Conservation (phyloP, 2,329 filamentous ascomycete genomes). For the Daldinia sp. region DNA sequence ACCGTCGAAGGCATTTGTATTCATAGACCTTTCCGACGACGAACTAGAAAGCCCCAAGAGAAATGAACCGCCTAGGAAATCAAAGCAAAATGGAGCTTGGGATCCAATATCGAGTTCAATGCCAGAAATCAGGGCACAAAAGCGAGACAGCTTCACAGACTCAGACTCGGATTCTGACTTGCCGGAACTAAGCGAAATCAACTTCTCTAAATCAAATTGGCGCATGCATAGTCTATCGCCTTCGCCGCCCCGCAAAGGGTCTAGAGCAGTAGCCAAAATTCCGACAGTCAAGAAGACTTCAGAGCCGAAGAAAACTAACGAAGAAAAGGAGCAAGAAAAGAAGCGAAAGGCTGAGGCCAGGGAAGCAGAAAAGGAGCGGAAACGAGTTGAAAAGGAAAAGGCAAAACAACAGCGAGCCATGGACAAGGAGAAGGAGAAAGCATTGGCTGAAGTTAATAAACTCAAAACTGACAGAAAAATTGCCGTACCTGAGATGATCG, state of each 20-base stretch:
- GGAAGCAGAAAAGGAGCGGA: constrained; percentile 63
- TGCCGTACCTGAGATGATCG: constrained; percentile 79
- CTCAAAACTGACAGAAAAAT: constrained; percentile 76
- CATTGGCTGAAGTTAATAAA: constrained; percentile 78
- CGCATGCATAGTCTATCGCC: constrained; percentile 31
- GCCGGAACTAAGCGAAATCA: constrained; percentile 56
- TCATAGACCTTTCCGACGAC: constrained; percentile 46
- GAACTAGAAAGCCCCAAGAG: constrained; percentile 26
- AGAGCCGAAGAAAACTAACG: constrained; percentile 42
- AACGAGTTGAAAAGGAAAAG: constrained; percentile 64
- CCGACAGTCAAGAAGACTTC: constrained; percentile 36
- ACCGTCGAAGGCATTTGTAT: constrained; percentile 23
- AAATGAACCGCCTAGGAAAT: constrained; percentile 26
- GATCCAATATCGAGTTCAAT: constrained; percentile 64
- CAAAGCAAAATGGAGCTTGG: constrained; percentile 49
- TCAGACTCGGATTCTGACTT: constrained; percentile 52
- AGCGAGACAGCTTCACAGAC: constrained; percentile 11
- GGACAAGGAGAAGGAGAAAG: constrained; percentile 71
- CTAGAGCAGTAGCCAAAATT: constrained; percentile 28
- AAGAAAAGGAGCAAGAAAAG: constrained; percentile 52
- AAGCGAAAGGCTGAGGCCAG: constrained; percentile 57
- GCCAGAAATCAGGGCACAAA: constrained; percentile 50
- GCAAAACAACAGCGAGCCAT: constrained; percentile 68
- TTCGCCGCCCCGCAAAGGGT: constrained; percentile 32
- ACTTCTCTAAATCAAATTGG: constrained; percentile 45